phyloP scores from a whole-genome alignment of 768 basidiomycete genomes.

The Pisolithus orientalis region DNA sequence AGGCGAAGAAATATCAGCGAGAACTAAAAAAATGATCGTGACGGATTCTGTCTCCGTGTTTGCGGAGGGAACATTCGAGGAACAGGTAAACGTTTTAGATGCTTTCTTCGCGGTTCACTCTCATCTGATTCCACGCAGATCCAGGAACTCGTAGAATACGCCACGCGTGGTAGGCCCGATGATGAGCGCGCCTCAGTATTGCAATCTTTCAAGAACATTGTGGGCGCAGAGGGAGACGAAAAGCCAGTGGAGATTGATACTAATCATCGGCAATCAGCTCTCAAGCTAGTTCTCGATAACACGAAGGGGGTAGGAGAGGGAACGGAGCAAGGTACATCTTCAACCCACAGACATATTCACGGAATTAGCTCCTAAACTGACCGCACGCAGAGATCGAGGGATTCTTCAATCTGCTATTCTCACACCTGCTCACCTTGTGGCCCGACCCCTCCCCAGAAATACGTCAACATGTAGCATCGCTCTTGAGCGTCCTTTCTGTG shows the following conservation, averaged over 20 bases:
- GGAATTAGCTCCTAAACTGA: not conserved
- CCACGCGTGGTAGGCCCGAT: constrained; percentile 59
- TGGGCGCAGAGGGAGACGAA: constrained; percentile 46
- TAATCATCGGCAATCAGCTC: constrained; percentile 43
- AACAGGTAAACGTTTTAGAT: constrained; percentile 50
- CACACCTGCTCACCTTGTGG: constrained; percentile 63
- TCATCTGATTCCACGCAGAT: constrained; percentile 38
- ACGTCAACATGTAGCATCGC: constrained; percentile 40
- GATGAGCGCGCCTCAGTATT: constrained; percentile 59
- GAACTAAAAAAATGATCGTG: constrained; percentile 44
- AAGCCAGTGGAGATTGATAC: constrained; percentile 51
- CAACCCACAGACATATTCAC: not conserved
- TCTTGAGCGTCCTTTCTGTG: constrained; percentile 52
- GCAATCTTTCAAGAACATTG: constrained; percentile 58
- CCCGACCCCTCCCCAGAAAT: constrained; percentile 48
- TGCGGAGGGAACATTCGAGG: constrained; percentile 83
- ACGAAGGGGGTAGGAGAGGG: constrained; percentile 72
- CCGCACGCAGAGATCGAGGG: constrained; percentile 65
- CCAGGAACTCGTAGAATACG: constrained; percentile 71
- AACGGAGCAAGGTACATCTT: constrained; percentile 59
- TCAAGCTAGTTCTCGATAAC: constrained; percentile 55
- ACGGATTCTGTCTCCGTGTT: constrained; percentile 80
- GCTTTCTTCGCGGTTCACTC: not conserved
- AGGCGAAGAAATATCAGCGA: constrained; percentile 4
- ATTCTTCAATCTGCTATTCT: constrained; percentile 78